phyloP scores from a whole-genome alignment of 257 asterid genomes.

The Buddleja alternifolia region DNA sequence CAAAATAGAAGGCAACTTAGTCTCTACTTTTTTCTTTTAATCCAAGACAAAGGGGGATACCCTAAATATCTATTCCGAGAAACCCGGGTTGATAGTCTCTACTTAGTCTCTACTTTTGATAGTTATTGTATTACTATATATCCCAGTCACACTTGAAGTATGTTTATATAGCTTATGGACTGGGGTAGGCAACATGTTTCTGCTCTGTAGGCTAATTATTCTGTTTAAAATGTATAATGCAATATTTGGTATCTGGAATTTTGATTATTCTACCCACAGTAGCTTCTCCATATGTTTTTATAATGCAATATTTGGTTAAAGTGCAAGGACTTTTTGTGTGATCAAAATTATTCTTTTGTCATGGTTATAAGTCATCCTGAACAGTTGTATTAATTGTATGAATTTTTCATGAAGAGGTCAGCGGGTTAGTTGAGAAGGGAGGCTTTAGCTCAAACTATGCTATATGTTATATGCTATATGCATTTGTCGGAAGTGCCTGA shows the following conservation, averaged over 20 bases:
- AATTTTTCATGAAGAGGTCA: too few species aligned
- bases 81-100: too few species aligned
- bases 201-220: not conserved
- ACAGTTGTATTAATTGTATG: too few species aligned
- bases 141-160: constrained; percentile 5
- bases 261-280: constrained; percentile 2
- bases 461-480: too few species aligned
- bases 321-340: too few species aligned
- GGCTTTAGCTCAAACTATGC: not conserved
- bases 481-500: not conserved
- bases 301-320: too few species aligned
- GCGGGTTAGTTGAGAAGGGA: not conserved
- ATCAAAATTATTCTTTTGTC: not conserved
- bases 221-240: not conserved
- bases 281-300: too few species aligned
- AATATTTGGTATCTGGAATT: not conserved
- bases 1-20: constrained; percentile 8
- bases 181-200: constrained; percentile 1
- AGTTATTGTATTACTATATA: not conserved
- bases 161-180: not conserved
- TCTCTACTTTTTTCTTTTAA: constrained; percentile 1
- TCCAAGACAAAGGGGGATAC: too few species aligned
- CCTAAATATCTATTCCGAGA: too few species aligned
- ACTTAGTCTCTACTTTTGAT: constrained; percentile 12
- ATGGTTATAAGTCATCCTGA: not conserved